phyloP scores from a whole-genome alignment of 148 eudicot species.

The Fagopyrum homotropicum region DNA sequence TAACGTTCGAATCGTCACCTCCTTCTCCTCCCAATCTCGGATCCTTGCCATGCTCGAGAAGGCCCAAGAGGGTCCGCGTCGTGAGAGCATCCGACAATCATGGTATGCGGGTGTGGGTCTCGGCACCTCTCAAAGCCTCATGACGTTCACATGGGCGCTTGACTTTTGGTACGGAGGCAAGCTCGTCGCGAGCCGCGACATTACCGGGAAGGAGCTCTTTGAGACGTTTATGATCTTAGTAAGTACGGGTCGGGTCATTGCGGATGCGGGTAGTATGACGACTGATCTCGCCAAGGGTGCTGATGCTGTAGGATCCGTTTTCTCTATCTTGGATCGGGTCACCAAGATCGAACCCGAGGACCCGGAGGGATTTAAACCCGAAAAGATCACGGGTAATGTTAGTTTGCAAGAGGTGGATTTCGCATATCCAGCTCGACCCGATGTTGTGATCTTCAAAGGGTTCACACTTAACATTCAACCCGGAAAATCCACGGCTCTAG shows the following conservation, averaged over 20 bases:
- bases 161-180: slow-evolving; percentile 12
- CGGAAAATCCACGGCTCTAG: slow-evolving; percentile 19
- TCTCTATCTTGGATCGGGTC: slow-evolving; percentile 8
- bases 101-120: slow-evolving; percentile 10
- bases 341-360: slow-evolving; percentile 5
- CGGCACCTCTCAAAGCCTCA: slow-evolving; percentile 11
- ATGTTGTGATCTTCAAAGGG: slow-evolving; percentile 12
- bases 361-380: slow-evolving; percentile 4
- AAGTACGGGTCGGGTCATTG: slow-evolving; percentile 15
- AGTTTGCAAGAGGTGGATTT: slow-evolving; percentile 22
- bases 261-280: slow-evolving; percentile 13
- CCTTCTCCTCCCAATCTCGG: slow-evolving; percentile 15
- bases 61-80: background rate
- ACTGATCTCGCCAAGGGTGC: slow-evolving; percentile 10
- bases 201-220: slow-evolving; percentile 1
- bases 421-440: slow-evolving; percentile 18
- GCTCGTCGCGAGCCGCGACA: slow-evolving; percentile 6
- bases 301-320: slow-evolving; percentile 8
- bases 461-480: slow-evolving; percentile 19
- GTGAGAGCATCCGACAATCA: slow-evolving; percentile 7
- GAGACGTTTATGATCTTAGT: slow-evolving; percentile 12
- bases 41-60: slow-evolving; percentile 6
- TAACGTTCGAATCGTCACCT: slow-evolving; percentile 11
- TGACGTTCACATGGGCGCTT: slow-evolving; percentile 10
- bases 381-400: slow-evolving; percentile 17